A percentile compares a stretch with the other conserved stretches of the same genome.
Evolutionary conservation across 768 basidiomycete species (phyloP).

Genomic region (Trametes gibbosa): DNA sequence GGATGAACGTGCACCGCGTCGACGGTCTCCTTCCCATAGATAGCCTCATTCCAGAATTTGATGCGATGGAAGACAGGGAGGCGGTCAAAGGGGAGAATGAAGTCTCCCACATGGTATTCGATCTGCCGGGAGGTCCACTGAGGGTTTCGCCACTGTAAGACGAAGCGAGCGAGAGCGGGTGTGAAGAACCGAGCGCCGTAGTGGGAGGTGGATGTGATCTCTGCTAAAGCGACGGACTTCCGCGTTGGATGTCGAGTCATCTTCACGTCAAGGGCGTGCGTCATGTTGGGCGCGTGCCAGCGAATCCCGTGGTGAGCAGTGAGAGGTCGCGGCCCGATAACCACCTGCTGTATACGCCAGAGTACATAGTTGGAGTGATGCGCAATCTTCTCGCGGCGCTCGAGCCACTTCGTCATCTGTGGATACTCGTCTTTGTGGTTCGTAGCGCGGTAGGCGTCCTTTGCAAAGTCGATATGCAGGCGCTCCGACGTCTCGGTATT

Average conservation of each 20-base stretch:
- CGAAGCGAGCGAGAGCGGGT: slow-evolving; percentile 2
- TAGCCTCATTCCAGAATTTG: slow-evolving; percentile 27
- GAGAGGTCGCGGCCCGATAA: not conserved
- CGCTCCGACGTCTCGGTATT: too few species aligned
- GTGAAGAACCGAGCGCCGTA: slow-evolving; percentile 2
- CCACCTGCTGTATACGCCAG: slow-evolving; percentile 2
- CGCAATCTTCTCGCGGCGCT: slow-evolving; percentile 5
- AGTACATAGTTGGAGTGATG: slow-evolving; percentile 2
- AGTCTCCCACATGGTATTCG: not conserved
- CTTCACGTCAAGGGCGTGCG: not conserved
- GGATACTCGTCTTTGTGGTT: slow-evolving; percentile 6
- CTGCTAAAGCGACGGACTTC: not conserved
- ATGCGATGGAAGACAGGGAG: slow-evolving; percentile 33
- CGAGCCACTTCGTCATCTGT: slow-evolving; percentile 13
- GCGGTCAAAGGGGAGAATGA: slow-evolving; percentile 23
- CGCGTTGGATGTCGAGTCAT: slow-evolving; percentile 6
- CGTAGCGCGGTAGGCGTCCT: too few species aligned
- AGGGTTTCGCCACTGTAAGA: not conserved
- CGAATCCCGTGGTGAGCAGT: not conserved
- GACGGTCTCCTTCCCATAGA: slow-evolving; percentile 13
- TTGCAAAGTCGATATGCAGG: too few species aligned
- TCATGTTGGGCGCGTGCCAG: slow-evolving; percentile 2
- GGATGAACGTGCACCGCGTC: slow-evolving; percentile 34
- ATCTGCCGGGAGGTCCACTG: not conserved
- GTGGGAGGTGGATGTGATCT: not conserved